Percentiles rank a stretch among this genome's conserved stretches.
Evolutionary conservation across 2,329 filamentous ascomycete genomes (phyloP).

Genomic region (Cercospora beticola): DNA sequence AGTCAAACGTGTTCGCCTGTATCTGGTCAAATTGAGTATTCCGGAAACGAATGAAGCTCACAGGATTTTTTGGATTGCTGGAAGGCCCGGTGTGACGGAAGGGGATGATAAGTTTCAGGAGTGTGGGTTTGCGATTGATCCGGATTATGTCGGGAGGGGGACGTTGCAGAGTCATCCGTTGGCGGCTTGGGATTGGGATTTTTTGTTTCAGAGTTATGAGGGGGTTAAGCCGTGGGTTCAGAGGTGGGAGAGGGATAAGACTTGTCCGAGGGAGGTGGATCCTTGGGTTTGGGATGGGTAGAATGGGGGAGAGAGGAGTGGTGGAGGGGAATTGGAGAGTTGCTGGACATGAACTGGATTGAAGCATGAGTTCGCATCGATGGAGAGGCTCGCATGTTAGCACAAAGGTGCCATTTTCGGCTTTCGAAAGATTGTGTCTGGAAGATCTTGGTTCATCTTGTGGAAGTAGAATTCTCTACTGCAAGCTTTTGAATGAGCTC

Average conservation of each 20-base stretch:
- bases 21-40: not conserved
- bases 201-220: not conserved
- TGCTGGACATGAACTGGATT: too few relatives aligned
- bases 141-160: not conserved
- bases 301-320: too few relatives aligned
- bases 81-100: not conserved
- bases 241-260: not conserved
- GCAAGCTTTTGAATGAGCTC: too few relatives aligned
- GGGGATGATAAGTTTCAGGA: not conserved
- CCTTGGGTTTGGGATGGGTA: not conserved
- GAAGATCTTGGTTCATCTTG: too few relatives aligned
- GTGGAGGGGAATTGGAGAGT: too few relatives aligned
- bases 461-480: too few relatives aligned
- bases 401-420: too few relatives aligned
- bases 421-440: too few relatives aligned
- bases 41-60: not conserved
- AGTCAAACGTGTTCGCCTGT: not conserved
- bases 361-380: too few relatives aligned
- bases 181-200: not conserved
- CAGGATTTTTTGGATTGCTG: not conserved
- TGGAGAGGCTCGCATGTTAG: too few relatives aligned
- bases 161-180: not conserved
- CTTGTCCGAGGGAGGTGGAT: not conserved
- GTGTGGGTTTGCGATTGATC: not conserved
- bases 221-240: not conserved